phyloP scores from a whole-genome alignment of 768 basidiomycete genomes.

The Sarcodon sp. region DNA sequence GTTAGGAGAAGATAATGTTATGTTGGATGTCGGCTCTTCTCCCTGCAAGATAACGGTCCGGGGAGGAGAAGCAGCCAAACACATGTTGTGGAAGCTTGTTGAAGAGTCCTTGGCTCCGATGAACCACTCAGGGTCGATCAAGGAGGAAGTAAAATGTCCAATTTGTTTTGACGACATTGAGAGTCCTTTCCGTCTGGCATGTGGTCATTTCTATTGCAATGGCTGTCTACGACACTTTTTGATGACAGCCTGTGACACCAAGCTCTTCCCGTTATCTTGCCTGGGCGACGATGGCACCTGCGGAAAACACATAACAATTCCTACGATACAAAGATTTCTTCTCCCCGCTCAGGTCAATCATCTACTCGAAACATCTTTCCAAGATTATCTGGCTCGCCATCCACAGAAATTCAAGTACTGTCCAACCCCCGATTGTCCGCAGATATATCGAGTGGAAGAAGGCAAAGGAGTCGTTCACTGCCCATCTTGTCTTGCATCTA shows the following conservation, averaged over 20 bases:
- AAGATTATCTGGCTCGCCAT: conserved; percentile 26
- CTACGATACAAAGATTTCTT: conserved; percentile 22
- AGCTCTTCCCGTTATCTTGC: conserved; percentile 22
- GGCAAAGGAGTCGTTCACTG: conserved; percentile 20
- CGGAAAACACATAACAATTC: conserved; percentile 22
- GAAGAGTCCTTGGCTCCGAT: not conserved
- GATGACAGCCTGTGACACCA: conserved; percentile 16
- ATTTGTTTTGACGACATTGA: conserved; percentile 15
- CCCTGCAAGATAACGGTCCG: conserved; percentile 25
- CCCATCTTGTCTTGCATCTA: conserved; percentile 18
- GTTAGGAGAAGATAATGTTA: conserved; percentile 26
- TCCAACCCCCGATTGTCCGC: conserved; percentile 36
- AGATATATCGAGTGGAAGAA: conserved; percentile 24
- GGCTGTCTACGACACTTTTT: conserved; percentile 34
- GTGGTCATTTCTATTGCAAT: conserved; percentile 40
- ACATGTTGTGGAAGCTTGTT: conserved; percentile 1
- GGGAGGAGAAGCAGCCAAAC: conserved; percentile 16
- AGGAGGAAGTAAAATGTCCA: conserved; percentile 9
- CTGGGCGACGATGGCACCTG: conserved; percentile 19
- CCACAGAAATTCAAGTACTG: conserved; percentile 37
- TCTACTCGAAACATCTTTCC: conserved; percentile 29
- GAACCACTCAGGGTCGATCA: not conserved
- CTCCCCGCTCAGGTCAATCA: conserved; percentile 20
- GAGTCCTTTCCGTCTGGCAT: conserved; percentile 16
- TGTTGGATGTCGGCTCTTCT: conserved; percentile 25